Percentiles rank a stretch among this genome's conserved stretches.
Evolutionary conservation across 164 flowering plant species (phyloP).

Genomic region (Magnolia officinalis): DNA sequence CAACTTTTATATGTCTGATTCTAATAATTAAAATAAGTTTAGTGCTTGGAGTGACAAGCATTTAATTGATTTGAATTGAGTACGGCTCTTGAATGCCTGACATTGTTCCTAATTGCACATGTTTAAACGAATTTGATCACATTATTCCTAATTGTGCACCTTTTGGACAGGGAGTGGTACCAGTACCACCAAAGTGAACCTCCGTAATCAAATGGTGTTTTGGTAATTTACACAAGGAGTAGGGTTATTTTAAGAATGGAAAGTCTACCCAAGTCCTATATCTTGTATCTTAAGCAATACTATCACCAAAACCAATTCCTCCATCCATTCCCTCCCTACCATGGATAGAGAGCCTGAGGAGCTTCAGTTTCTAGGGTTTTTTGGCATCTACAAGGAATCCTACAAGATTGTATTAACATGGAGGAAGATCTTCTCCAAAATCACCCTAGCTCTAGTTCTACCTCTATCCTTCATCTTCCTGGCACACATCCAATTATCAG

Average conservation of each 20-base stretch:
- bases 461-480: conserved; percentile 28
- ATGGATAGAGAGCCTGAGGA: conserved; percentile 30
- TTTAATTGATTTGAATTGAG: no score
- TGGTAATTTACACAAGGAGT: not conserved
- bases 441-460: conserved; percentile 24
- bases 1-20: no score
- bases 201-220: no score
- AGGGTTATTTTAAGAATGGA: not conserved
- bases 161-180: no score
- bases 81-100: no score
- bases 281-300: not conserved
- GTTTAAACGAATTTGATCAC: no score
- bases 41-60: no score
- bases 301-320: not conserved
- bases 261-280: not conserved
- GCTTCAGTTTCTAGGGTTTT: conserved; percentile 24
- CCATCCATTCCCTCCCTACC: not conserved
- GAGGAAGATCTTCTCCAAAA: conserved; percentile 23
- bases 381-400: conserved; percentile 25
- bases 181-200: no score
- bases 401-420: conserved; percentile 23
- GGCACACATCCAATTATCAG: conserved; percentile 15
- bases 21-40: no score
- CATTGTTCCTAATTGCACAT: no score
- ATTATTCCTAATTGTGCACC: no score